Base-by-base conservation (phyloP, 2,329 filamentous ascomycete species). In the Sphaerulina populicola region DNA sequence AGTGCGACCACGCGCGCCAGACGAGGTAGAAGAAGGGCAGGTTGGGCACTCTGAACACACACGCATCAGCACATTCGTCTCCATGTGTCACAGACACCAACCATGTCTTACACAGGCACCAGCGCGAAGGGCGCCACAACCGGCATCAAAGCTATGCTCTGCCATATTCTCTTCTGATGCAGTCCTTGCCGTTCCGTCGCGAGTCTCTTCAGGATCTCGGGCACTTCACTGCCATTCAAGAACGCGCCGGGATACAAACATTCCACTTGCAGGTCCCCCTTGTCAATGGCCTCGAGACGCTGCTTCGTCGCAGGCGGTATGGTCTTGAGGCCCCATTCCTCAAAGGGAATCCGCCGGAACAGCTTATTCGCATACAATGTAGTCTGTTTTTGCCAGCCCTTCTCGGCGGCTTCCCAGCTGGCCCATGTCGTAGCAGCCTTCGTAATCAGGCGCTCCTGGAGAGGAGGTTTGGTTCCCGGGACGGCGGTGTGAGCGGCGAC, bases 301-400 rank as follows among this genome's bases (percentile, higher is more conserved):
- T 80, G 78, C 51, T 80, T 73, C 38, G 82, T 88, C 60, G 94
- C 75, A 18, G 90, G 84, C 40, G 93, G 93, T 47, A 98, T 83
- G 33, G 88, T 94, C 73, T 97, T 97, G 60, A 98, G 77, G 0
- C 88, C 89, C 93, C 93, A 98, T 83, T 98, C 93, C 71, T 97
- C 87, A 68, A 87, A 96, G 2, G 93, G 87, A 63, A 98, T 94
- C 56, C 88, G 81, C 62, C 87, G 83, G 55, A 98, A 80, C 12
- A 88, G 81, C 44, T 81, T 75, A 71, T 98, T 96, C 50, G 93
- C 93, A 69, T 91, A 94, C 53, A 79, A 77, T 47, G 93, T 91
- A 15, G 96, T 77, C 61, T 81, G 81, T 66, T 85, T 88, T 74
- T 96, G 88, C 93, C 93, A 97, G n/a, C 66, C 66, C 21, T 64